Evolutionary conservation across 2,329 filamentous ascomycete species (phyloP), one percentile per base, ranked within the genome.

Genomic region (Hypoxylon sp.): DNA sequence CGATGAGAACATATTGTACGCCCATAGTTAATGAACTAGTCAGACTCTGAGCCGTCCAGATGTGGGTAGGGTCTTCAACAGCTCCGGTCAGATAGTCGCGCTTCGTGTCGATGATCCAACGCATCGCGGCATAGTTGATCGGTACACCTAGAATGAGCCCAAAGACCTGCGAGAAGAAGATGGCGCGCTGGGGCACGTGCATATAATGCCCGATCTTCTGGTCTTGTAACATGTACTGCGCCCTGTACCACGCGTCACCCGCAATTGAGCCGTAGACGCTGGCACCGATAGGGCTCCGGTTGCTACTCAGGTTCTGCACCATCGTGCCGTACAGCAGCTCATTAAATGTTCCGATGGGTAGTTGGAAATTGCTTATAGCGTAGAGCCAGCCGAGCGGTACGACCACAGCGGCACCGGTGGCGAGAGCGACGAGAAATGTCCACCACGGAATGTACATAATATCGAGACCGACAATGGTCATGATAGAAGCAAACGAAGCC

Each of bases 191-290:
- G 0, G 84, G 82, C 0, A 87, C 77, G 49, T 87, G 83, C 79
- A 85, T 84, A 62, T 87, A 87, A 62, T 87, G 83, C 0, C 83
- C 84, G n/a, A 87, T 85, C 66, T 87, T 85, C 67, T 83, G 82
- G 65, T 88, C 85, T 64, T 87, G 83, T 0, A 87, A 74, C 75
- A 85, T 84, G 18, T 79, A 77, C 61, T 83, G 81, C 0, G 82
- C 81, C 13, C 82, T 72, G 55, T 85, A 86, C 84, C 84, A 87
- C 2, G 84, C 83, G 5, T 41, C 38, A 8, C 38, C 38, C n/a
- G 38, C 38, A n/a, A 41, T 41, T 7, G 18, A n/a, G 7, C 38
- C 38, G 20, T 41, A 41, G 13, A 41, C 67, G 45, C 81, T 82
- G 1, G 84, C 83, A 2, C 85, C 84, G 5, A 79, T 79, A 1